These are phyloP conservation scores for Halophytophthora batemanensis DNA, from an alignment of 352 stramenopile genomes.

Conservation along the genomic window DNA sequence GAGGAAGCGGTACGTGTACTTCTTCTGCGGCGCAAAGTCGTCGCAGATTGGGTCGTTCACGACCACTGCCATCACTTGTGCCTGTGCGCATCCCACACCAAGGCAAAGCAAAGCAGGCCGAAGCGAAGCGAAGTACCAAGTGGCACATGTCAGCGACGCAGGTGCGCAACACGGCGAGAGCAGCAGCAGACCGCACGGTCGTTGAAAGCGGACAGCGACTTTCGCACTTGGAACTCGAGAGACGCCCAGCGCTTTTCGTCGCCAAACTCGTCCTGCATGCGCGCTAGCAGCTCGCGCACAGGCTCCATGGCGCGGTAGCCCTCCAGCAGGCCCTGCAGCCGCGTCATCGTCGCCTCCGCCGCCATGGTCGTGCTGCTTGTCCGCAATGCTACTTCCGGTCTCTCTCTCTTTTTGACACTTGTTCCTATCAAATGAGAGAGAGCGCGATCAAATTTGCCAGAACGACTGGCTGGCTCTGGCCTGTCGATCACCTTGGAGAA, in stretches of 20 bases:
- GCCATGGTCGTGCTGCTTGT: conserved; percentile 10
- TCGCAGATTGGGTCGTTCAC: conserved; percentile 57
- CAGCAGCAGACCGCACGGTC: background rate
- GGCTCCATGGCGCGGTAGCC: conserved; percentile 68
- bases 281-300: conserved; percentile 34
- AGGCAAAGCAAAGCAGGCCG: no score
- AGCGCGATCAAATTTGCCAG: no score
- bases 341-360: background rate
- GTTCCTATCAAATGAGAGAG: no score
- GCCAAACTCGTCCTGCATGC: conserved; percentile 31
- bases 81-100: no score
- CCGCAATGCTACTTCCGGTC: no score
- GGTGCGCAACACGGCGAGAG: no score
- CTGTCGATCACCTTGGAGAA: no score
- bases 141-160: background rate
- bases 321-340: conserved; percentile 41
- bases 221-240: conserved; percentile 51
- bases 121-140: background rate
- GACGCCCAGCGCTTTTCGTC: conserved; percentile 37
- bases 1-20: conserved; percentile 69
- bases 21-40: conserved; percentile 53
- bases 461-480: no score
- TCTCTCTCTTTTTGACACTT: no score
- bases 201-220: background rate
- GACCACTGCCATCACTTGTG: conserved; percentile 45